A percentile compares a stretch with the other conserved stretches of the same genome.
Conservation (phyloP, 129 eudicot species). For the Artemisia annua region DNA sequence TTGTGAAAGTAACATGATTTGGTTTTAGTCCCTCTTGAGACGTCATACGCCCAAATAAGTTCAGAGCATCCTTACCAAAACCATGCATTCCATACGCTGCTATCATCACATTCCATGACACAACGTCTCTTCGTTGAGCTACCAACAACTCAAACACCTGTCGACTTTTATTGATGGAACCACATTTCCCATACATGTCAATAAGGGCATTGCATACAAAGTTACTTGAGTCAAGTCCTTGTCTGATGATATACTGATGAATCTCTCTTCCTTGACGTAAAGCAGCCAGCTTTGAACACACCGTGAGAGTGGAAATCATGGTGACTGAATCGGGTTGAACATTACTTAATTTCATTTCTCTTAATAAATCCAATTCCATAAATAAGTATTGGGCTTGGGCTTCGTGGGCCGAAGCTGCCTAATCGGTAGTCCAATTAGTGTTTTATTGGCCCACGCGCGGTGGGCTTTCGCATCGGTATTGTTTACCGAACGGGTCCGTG, state of each 20-base stretch:
- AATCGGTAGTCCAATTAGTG: too few species aligned
- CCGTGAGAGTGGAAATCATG: conserved; percentile 41
- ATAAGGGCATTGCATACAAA: conserved; percentile 42
- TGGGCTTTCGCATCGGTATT: too few species aligned
- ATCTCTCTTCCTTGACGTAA: conserved; percentile 41
- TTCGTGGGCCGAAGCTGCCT: too few species aligned
- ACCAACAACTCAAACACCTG: conserved; percentile 28
- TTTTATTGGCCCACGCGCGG: too few species aligned
- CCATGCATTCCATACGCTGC: conserved; percentile 48
- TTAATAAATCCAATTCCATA: conserved; percentile 39
- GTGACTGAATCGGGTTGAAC: conserved; percentile 46
- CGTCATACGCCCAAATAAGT: conserved; percentile 30
- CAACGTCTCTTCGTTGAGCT: conserved; percentile 34
- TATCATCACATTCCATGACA: conserved; percentile 43
- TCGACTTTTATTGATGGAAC: conserved; percentile 28
- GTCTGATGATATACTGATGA: conserved; percentile 38
- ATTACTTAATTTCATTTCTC: conserved; percentile 31
- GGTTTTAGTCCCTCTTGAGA: conserved; percentile 29
- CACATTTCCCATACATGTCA: conserved; percentile 44
- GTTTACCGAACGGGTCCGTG: too few species aligned
- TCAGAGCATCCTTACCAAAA: conserved; percentile 30
- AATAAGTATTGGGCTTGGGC: too few species aligned
- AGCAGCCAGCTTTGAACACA: conserved; percentile 47
- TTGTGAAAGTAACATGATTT: conserved; percentile 38
- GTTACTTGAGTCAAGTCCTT: conserved; percentile 40